phyloP scores from a whole-genome alignment of 2,329 filamentous ascomycete genomes.

The Erysiphe neolycopersici region DNA sequence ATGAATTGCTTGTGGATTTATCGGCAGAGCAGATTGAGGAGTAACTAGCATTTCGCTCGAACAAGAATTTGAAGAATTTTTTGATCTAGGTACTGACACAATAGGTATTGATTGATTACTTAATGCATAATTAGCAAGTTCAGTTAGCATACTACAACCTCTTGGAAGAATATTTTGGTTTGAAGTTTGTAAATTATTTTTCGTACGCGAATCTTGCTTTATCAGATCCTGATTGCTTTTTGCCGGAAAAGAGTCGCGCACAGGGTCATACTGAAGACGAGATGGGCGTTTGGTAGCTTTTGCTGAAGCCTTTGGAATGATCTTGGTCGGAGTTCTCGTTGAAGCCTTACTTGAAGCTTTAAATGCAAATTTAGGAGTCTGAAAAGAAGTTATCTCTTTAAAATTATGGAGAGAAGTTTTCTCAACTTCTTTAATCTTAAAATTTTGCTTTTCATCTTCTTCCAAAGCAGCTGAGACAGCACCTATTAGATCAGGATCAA shows the following conservation, averaged over 20 bases:
- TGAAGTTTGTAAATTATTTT: neutral
- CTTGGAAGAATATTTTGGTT: neutral
- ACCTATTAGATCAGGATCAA: neutral
- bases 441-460: neutral
- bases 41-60: neutral
- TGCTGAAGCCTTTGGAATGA: neutral
- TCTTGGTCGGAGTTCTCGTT: neutral
- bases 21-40: neutral
- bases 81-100: neutral
- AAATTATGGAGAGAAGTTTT: neutral
- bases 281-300: constrained; percentile 1
- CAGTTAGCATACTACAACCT: neutral
- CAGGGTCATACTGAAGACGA: constrained; percentile 6
- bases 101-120: neutral
- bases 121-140: neutral
- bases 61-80: neutral
- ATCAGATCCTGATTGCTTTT: constrained; percentile 1
- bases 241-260: constrained; percentile 4
- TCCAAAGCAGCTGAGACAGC: neutral
- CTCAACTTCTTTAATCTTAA: neutral
- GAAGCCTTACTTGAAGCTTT: neutral
- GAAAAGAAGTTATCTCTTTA: neutral
- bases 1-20: neutral
- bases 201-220: neutral
- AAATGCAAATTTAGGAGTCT: neutral